These are phyloP conservation scores for Populus ilicifolia DNA, from an alignment of 345 rosid genomes.

Conservation along the genomic window DNA sequence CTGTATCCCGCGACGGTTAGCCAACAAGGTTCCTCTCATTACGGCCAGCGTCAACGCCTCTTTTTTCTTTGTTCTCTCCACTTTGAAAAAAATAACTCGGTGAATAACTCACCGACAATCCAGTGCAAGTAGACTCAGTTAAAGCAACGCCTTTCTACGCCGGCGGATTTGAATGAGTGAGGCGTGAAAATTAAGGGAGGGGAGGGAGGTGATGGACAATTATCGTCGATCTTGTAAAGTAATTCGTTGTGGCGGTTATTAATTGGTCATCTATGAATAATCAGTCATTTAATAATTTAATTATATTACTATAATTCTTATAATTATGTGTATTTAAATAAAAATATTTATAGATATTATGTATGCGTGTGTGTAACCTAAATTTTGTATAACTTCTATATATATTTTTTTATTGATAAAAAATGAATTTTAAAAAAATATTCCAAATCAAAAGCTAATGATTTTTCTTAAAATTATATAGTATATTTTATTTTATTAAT, in stretches of 20 bases:
- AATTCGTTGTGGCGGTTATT: not conserved
- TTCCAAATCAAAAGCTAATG: too few species aligned
- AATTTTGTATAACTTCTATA: too few species aligned
- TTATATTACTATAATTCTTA: too few species aligned
- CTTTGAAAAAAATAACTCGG: not conserved
- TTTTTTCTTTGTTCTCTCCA: not conserved
- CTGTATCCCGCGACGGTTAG: constrained; percentile 62
- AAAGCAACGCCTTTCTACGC: not conserved
- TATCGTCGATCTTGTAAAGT: not conserved
- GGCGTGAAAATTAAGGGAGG: not conserved
- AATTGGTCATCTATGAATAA: too few species aligned
- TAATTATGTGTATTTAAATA: too few species aligned
- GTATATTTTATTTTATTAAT: too few species aligned
- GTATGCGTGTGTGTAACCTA: too few species aligned
- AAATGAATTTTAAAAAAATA: too few species aligned
- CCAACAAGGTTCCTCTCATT: constrained; percentile 62
- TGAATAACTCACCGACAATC: not conserved
- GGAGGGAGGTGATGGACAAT: not conserved
- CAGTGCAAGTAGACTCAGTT: not conserved
- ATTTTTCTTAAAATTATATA: too few species aligned
- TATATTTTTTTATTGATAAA: too few species aligned
- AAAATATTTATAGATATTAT: too few species aligned
- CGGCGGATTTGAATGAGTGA: not conserved
- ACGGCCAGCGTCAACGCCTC: constrained; percentile 19
- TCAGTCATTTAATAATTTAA: too few species aligned